Percentiles rank a stretch among this genome's conserved stretches.
Evolutionary conservation across 2,329 filamentous ascomycete genomes (phyloP).

Genomic region (Pseudopithomyces maydicus): DNA sequence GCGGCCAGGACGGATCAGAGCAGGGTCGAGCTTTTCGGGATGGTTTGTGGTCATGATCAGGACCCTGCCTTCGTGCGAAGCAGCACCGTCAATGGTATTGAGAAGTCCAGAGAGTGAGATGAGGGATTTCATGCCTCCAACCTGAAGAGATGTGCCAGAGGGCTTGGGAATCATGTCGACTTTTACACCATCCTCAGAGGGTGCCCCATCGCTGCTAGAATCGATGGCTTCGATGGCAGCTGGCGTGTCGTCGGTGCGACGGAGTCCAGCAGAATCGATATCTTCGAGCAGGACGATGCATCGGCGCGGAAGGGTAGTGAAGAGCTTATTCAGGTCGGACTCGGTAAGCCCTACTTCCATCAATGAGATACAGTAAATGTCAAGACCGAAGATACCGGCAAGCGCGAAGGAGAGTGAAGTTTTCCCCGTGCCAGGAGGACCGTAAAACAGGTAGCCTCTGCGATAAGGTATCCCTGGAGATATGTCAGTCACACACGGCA

Average conservation of each 20-base stretch:
- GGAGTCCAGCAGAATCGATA: conserved; percentile 54
- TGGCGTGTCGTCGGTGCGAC: conserved; percentile 38
- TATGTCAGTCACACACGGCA: too few species aligned
- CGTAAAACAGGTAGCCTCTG: conserved; percentile 80
- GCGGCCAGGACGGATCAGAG: conserved; percentile 73
- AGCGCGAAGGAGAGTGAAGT: conserved; percentile 53
- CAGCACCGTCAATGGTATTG: conserved; percentile 83
- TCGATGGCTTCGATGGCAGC: conserved; percentile 4
- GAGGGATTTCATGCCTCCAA: conserved; percentile 39
- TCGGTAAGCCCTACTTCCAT: conserved; percentile 76
- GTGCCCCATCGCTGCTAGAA: conserved; percentile 6
- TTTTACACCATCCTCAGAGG: conserved; percentile 20
- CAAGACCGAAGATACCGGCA: conserved; percentile 54
- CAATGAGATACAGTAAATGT: conserved; percentile 53
- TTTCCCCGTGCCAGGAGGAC: conserved; percentile 81
- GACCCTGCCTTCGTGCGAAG: conserved; percentile 76
- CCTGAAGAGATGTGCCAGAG: conserved; percentile 8
- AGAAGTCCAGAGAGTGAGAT: conserved; percentile 80
- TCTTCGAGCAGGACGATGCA: conserved; percentile 55
- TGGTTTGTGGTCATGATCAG: conserved; percentile 85
- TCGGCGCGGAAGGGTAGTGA: conserved; percentile 49
- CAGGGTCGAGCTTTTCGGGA: conserved; percentile 73
- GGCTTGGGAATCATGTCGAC: conserved; percentile 16
- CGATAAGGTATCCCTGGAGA: conserved; percentile 71
- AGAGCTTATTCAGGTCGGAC: conserved; percentile 58